Conservation (phyloP, 352 stramenopile species). For the Phytophthora tentaculata region DNA sequence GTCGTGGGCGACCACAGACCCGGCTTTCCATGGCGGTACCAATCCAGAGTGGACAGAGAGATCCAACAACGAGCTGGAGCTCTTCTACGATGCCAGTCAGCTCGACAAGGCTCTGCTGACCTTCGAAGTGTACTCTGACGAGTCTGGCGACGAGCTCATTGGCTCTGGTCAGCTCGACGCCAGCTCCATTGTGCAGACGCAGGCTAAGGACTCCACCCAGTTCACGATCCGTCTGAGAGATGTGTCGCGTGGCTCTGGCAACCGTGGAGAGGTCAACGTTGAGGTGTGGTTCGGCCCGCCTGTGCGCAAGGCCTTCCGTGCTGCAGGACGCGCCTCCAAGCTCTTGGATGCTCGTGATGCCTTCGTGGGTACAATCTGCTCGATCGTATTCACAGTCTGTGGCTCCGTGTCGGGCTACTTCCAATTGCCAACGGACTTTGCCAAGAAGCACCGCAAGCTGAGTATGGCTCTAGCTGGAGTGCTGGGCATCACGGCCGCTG, state of each 20-base stretch:
- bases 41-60: slow-evolving; percentile 72
- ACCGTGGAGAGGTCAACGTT: slow-evolving; percentile 65
- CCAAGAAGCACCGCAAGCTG: slow-evolving; percentile 81
- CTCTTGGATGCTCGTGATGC: slow-evolving; percentile 78
- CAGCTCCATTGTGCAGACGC: slow-evolving; percentile 44
- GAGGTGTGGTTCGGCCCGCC: slow-evolving; percentile 82
- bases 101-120: slow-evolving; percentile 61
- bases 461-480: slow-evolving; percentile 64
- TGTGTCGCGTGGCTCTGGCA: slow-evolving; percentile 35
- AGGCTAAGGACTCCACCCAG: slow-evolving; percentile 40
- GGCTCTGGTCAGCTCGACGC: slow-evolving; percentile 72
- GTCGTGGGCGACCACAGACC: slow-evolving; percentile 68
- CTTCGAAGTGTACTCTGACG: slow-evolving; percentile 76
- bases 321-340: slow-evolving; percentile 69
- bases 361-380: slow-evolving; percentile 60
- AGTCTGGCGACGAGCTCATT: slow-evolving; percentile 76
- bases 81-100: slow-evolving; percentile 73
- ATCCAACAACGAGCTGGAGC: slow-evolving; percentile 82
- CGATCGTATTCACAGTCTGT: slow-evolving; percentile 41
- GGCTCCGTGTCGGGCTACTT: slow-evolving; percentile 51
- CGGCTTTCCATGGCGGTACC: slow-evolving; percentile 61
- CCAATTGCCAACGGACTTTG: slow-evolving; percentile 61
- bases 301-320: slow-evolving; percentile 81
- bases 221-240: slow-evolving; percentile 65
- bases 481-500: slow-evolving; percentile 57